Evolutionary conservation across 495 filamentous ascomycete genomes (phyloP).

Genomic region (Cercophora sp.): DNA sequence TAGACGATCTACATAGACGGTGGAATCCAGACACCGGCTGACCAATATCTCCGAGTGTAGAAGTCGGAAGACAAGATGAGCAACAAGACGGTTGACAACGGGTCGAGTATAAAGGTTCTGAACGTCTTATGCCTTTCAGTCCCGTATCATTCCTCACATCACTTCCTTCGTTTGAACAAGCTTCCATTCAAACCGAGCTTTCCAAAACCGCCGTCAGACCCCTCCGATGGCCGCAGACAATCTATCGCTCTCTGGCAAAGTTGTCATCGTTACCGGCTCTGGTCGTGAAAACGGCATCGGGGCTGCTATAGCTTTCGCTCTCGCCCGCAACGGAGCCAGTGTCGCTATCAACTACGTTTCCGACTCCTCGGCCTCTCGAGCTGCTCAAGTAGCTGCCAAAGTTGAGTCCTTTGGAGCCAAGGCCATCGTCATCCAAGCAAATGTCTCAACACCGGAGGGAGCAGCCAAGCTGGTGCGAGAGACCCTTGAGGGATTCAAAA

Average conservation of each 20-base stretch:
- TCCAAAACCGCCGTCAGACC: too few relatives aligned
- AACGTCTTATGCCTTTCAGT: too few relatives aligned
- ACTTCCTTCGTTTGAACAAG: too few relatives aligned
- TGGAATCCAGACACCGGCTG: too few relatives aligned
- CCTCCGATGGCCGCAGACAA: slow-evolving; percentile 15
- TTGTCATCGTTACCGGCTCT: slow-evolving; percentile 50
- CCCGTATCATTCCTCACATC: too few relatives aligned
- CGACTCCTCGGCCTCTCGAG: slow-evolving; percentile 28
- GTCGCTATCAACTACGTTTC: slow-evolving; percentile 38
- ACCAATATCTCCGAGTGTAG: too few relatives aligned
- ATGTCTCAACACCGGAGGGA: slow-evolving; percentile 26
- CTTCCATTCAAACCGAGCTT: too few relatives aligned
- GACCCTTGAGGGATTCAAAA: slow-evolving; percentile 25
- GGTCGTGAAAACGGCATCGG: slow-evolving; percentile 44
- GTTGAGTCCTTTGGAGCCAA: slow-evolving; percentile 22
- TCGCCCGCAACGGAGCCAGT: slow-evolving; percentile 39
- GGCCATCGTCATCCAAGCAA: slow-evolving; percentile 32
- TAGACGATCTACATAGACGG: too few relatives aligned
- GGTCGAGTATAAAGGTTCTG: too few relatives aligned
- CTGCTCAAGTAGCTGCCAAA: slow-evolving; percentile 23
- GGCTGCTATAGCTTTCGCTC: slow-evolving; percentile 36
- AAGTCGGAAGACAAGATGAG: too few relatives aligned
- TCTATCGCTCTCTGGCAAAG: slow-evolving; percentile 43
- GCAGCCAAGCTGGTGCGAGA: slow-evolving; percentile 29
- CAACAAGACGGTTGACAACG: too few relatives aligned